Evolutionary conservation across 2,329 filamentous ascomycete species (phyloP).

Genomic region (Neobulgaria alba): DNA sequence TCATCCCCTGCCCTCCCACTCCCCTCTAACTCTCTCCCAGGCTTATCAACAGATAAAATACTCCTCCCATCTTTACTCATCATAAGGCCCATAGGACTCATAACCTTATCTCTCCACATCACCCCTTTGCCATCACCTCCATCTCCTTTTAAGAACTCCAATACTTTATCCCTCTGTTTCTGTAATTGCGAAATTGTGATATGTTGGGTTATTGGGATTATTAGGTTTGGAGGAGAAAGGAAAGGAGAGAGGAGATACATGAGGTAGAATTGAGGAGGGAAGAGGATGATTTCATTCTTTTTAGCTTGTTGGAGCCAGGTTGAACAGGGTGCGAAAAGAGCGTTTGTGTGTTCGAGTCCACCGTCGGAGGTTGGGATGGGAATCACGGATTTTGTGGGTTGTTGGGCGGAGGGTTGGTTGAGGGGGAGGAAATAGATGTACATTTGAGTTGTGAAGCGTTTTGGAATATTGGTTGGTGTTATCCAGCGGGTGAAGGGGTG

Average conservation of each 20-base stretch:
- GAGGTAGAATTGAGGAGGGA: constrained; percentile 81
- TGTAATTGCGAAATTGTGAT: constrained; percentile 30
- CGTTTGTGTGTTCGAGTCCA: constrained; percentile 57
- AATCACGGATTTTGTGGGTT: constrained; percentile 25
- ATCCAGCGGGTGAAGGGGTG: constrained; percentile 87
- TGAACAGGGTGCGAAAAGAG: constrained; percentile 62
- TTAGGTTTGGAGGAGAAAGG: constrained; percentile 30
- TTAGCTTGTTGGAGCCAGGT: constrained; percentile 61
- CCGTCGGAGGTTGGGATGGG: constrained; percentile 62
- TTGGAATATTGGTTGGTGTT: constrained; percentile 63
- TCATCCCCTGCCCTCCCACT: constrained; percentile 45
- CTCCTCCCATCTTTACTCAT: constrained; percentile 41
- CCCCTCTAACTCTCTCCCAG: constrained; percentile 45
- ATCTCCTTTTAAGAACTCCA: constrained; percentile 42
- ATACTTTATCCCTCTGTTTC: constrained; percentile 42
- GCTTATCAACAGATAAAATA: constrained; percentile 49
- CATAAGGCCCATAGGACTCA: constrained; percentile 43
- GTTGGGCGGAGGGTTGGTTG: constrained; percentile 15
- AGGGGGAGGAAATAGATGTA: constrained; percentile 84
- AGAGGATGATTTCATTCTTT: constrained; percentile 66
- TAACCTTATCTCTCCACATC: constrained; percentile 51
- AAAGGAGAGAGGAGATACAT: constrained; percentile 49
- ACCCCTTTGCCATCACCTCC: constrained; percentile 32
- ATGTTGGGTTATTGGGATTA: constrained; percentile 16
- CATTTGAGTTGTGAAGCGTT: constrained; percentile 92